Percentiles rank a stretch among this genome's conserved stretches.
phyloP scores from a whole-genome alignment of 768 basidiomycete genomes.

The Brasilioporus rufonigricans region DNA sequence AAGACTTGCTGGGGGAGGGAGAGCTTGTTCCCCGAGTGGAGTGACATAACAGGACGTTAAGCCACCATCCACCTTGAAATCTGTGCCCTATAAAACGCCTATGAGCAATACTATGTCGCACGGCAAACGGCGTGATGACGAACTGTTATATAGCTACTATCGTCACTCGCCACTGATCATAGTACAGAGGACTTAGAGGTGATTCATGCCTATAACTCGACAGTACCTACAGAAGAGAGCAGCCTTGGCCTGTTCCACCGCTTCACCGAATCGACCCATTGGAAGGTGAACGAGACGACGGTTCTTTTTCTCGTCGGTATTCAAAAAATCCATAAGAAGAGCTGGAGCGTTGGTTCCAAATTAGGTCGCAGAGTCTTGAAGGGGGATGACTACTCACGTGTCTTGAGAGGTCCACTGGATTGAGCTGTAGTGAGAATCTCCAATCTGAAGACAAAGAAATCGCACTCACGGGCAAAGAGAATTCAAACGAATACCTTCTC shows the following conservation, averaged over 20 bases:
- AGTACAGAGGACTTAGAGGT: slow-evolving; percentile 3
- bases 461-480: slow-evolving; percentile 87
- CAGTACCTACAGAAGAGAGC: slow-evolving; percentile 87
- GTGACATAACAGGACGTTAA: slow-evolving; percentile 92
- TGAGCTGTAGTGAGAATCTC: slow-evolving; percentile 1
- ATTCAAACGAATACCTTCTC: slow-evolving; percentile 95
- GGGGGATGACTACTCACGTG: slow-evolving; percentile 57
- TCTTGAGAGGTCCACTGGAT: slow-evolving; percentile 86
- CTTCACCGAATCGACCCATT: slow-evolving; percentile 97
- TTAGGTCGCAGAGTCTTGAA: not conserved
- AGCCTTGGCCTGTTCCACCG: slow-evolving; percentile 89
- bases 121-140: slow-evolving; percentile 24
- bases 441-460: not conserved
- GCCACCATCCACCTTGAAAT: slow-evolving; percentile 96
- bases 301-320: slow-evolving; percentile 93
- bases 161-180: slow-evolving; percentile 84
- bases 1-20: slow-evolving; percentile 72
- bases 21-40: slow-evolving; percentile 69
- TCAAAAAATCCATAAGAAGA: slow-evolving; percentile 96
- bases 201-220: slow-evolving; percentile 1
- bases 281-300: slow-evolving; percentile 89
- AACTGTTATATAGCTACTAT: slow-evolving; percentile 95
- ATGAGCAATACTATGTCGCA: slow-evolving; percentile 2
- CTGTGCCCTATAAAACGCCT: slow-evolving; percentile 58
- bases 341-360: slow-evolving; percentile 43